A percentile compares a stretch with the other conserved stretches of the same genome.
These are phyloP conservation scores for Capsicum pubescens DNA, from an alignment of 257 asterid genomes.

Conservation along the genomic window DNA sequence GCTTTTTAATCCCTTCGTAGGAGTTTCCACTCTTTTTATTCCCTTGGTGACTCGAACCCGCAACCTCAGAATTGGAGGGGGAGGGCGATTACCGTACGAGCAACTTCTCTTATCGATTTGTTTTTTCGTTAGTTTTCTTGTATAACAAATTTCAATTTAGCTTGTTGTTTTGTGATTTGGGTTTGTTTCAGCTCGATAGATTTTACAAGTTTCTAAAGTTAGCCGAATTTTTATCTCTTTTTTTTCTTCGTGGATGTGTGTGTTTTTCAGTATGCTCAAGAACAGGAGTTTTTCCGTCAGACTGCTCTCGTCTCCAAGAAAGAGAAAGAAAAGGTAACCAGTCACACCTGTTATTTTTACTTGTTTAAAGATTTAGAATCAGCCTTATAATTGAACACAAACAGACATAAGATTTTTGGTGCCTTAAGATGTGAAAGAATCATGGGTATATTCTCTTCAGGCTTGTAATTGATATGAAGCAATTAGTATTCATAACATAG, in stretches of 20 bases:
- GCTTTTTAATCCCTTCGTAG: no score
- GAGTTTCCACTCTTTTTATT: no score
- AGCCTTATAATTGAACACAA: slow-evolving; percentile 14
- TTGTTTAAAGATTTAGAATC: slow-evolving; percentile 6
- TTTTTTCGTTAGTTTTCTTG: not conserved
- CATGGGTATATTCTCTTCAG: not conserved
- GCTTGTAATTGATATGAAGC: slow-evolving; percentile 3
- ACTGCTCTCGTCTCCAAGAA: slow-evolving; percentile 85
- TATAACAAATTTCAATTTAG: not conserved
- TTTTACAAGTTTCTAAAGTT: not conserved
- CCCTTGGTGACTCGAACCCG: no score
- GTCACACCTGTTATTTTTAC: slow-evolving; percentile 41
- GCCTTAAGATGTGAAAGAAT: not conserved
- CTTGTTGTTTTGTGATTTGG: slow-evolving; percentile 23
- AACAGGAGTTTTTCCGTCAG: slow-evolving; percentile 95
- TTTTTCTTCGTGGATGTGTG: not conserved
- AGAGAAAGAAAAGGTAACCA: slow-evolving; percentile 90
- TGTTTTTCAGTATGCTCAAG: slow-evolving; percentile 87
- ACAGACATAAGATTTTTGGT: not conserved
- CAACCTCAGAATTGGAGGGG: no score
- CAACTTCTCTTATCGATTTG: no score
- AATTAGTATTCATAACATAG: not conserved
- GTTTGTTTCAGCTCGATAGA: not conserved
- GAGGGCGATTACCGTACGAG: no score
- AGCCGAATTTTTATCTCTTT: not conserved